Evolutionary conservation across 2,329 filamentous ascomycete species (phyloP), one percentile per base, ranked within the genome.

Genomic region (Dryadomyces quercivorus): DNA sequence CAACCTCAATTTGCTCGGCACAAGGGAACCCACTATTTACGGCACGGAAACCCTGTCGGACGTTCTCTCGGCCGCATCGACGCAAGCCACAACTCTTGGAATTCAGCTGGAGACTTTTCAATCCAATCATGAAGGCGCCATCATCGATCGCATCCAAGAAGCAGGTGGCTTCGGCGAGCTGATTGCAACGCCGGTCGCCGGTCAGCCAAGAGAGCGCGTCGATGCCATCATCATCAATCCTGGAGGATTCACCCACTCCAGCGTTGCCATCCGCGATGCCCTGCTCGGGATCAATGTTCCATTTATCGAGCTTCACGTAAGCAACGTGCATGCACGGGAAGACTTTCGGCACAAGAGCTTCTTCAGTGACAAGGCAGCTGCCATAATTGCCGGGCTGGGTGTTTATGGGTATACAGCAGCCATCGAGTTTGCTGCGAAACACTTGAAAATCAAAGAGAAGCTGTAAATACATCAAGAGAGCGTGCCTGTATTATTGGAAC

Each of bases 1-100:
- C 36, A 91, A 91, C 67, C 82, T 91, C 62, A 90, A 90, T 70
- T 82, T 91, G 51, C 77, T 91, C 34, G 86, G 86, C 40, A 84
- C 80, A 13, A 77, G 87, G 21, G 86, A 92, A 66, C 86, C 86
- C 16, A 71, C 81, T 31, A 76, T 88, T 62, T 90, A 91, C 70
- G 86, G 86, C 63, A 74, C 72, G 57, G 82, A 81, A 0, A 88
- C 85, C 0, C 80, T 91, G 13, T 51, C 71, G 20, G 78, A 87
- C 59, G 75, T 91, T 16, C 73, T 81, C 49, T 56, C 66, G 2
- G 61, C 69, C 10, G 76, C 77, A 22, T 63, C 70, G 50, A 57
- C 69, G 0, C 80, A 83, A 57, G 80, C 79, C 36, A 50, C 67
- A 0, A 59, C 64, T 0, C 73, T 81, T 2, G 72, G 72, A 1